Percentiles rank a stretch among this genome's conserved stretches.
These are phyloP conservation scores for Ehretia macrophylla DNA, from an alignment of 257 asterid genomes.

Conservation along the genomic window DNA sequence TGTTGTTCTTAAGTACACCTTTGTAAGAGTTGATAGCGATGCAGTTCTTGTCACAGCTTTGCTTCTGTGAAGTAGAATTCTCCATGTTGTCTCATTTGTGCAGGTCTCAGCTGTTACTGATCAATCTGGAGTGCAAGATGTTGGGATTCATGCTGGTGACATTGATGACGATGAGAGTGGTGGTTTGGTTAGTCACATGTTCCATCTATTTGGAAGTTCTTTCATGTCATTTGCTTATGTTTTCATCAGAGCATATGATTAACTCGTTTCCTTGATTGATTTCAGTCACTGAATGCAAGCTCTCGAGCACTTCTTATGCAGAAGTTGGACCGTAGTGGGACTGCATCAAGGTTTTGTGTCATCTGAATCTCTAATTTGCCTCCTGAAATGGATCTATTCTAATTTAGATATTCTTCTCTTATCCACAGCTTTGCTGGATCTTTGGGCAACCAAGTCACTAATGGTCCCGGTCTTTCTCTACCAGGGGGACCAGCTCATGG, in stretches of 20 bases:
- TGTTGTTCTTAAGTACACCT: too few species aligned
- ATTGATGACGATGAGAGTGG: conserved; percentile 57
- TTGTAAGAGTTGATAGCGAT: too few species aligned
- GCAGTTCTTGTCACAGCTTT: not conserved
- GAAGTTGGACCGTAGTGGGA: conserved; percentile 57
- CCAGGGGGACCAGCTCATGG: conserved; percentile 20
- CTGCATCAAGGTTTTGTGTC: conserved; percentile 45
- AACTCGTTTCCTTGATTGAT: conserved; percentile 17
- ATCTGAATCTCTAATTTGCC: conserved; percentile 2
- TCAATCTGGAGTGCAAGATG: conserved; percentile 52
- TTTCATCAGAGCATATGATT: conserved; percentile 3
- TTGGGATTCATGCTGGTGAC: conserved; percentile 57
- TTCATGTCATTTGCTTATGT: not conserved
- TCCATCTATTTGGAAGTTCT: not conserved
- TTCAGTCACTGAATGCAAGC: conserved; percentile 65
- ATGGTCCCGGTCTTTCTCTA: conserved; percentile 12
- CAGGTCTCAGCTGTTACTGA: conserved; percentile 70
- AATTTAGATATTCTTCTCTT: conserved; percentile 14
- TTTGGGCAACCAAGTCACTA: conserved; percentile 10
- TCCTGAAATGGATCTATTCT: not conserved
- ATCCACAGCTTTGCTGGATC: conserved; percentile 42
- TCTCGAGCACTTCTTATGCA: conserved; percentile 58
- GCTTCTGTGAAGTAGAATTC: not conserved
- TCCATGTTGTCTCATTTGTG: not conserved
- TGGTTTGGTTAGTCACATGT: conserved; percentile 52